Evolutionary conservation across 768 basidiomycete genomes (phyloP).

Genomic region (Lactarius vividus): DNA sequence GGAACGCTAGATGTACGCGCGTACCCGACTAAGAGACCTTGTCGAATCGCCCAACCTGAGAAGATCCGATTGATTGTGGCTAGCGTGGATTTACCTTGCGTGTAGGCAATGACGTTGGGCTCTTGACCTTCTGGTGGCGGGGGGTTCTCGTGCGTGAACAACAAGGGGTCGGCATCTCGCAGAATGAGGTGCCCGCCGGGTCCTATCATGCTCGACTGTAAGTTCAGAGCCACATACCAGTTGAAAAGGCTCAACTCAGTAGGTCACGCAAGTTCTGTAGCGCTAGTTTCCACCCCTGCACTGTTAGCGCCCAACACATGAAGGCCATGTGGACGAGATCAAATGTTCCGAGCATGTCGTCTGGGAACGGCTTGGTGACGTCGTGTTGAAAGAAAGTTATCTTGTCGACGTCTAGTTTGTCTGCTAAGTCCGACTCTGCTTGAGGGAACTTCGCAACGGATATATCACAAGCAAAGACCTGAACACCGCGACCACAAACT

Average conservation of each 20-base stretch:
- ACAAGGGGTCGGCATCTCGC: background rate
- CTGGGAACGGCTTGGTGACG: constrained; percentile 1
- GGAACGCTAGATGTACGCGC: too few relatives aligned
- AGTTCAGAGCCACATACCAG: background rate
- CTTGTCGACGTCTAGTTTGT: background rate
- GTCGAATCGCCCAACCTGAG: too few relatives aligned
- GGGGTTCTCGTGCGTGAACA: background rate
- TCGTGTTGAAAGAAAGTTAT: constrained; percentile 10
- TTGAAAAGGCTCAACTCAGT: constrained; percentile 3
- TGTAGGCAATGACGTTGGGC: too few relatives aligned
- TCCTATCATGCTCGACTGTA: background rate
- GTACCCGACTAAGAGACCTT: too few relatives aligned
- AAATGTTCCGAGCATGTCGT: constrained; percentile 13
- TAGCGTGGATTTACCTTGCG: too few relatives aligned
- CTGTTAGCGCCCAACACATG: background rate
- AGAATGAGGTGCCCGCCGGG: background rate
- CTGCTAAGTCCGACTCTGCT: too few relatives aligned
- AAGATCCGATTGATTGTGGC: too few relatives aligned
- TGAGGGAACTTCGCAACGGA: background rate
- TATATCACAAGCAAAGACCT: constrained; percentile 15
- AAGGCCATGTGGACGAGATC: constrained; percentile 3
- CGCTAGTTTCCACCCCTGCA: constrained; percentile 3
- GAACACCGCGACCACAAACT: constrained; percentile 6
- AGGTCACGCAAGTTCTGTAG: background rate
- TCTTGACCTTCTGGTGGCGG: too few relatives aligned